Conservation (phyloP, 768 basidiomycete genomes). For the Dioszegia hungarica region DNA sequence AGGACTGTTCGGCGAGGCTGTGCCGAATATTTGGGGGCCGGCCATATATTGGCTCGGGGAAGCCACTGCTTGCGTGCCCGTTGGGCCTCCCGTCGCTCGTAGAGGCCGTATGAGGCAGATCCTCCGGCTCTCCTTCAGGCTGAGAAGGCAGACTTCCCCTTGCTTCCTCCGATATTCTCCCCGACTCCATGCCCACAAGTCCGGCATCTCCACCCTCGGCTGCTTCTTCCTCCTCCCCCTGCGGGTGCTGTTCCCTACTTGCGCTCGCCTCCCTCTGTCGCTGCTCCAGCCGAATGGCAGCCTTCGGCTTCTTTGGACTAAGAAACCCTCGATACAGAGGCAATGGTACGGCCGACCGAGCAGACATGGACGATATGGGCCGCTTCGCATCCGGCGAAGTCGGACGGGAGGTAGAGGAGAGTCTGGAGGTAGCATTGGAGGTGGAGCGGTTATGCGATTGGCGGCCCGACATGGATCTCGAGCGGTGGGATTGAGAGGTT, state of each 20-base stretch:
- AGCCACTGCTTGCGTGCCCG: too few species aligned
- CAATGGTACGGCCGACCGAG: constrained; percentile 15
- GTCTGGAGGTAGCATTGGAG: constrained; percentile 7
- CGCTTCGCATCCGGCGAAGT: constrained; percentile 6
- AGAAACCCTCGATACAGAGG: constrained; percentile 29
- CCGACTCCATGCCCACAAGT: too few species aligned
- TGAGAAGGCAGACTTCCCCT: too few species aligned
- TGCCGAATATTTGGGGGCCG: constrained; percentile 1
- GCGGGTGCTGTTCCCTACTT: background rate
- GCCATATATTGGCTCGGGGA: background rate
- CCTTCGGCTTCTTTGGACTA: constrained; percentile 32
- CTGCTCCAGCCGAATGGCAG: constrained; percentile 26
- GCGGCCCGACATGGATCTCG: constrained; percentile 7
- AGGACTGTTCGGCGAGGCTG: constrained; percentile 14
- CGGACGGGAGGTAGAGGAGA: constrained; percentile 2
- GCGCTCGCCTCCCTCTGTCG: constrained; percentile 7
- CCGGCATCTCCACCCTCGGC: too few species aligned
- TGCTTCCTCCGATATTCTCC: background rate
- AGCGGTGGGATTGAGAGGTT: background rate
- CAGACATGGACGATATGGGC: constrained; percentile 11
- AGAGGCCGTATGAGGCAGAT: too few species aligned
- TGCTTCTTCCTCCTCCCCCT: background rate
- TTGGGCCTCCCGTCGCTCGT: too few species aligned
- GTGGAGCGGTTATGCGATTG: background rate
- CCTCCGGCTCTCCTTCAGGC: background rate